A percentile compares a stretch with the other conserved stretches of the same genome.
phyloP scores from a whole-genome alignment of 805 yeast species.

The Cephaloascus fragrans region DNA sequence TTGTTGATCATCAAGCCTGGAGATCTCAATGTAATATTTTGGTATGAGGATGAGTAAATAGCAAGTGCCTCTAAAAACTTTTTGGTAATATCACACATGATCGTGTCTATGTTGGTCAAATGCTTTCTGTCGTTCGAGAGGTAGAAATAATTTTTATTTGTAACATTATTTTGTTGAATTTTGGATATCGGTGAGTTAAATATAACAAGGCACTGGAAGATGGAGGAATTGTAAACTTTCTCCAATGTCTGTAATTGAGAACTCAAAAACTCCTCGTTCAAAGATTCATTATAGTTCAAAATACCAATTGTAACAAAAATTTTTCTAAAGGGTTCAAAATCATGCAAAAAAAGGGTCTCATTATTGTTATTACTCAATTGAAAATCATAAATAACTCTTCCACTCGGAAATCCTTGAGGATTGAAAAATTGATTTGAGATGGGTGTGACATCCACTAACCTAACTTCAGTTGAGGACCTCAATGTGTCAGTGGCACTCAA shows the following conservation, averaged over 20 bases:
- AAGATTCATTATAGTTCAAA: slow-evolving; percentile 16
- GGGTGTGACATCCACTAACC: slow-evolving; percentile 70
- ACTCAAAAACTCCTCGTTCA: slow-evolving; percentile 12
- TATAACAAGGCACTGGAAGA: slow-evolving; percentile 43
- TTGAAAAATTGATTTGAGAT: slow-evolving; percentile 46
- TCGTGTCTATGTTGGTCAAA: slow-evolving; percentile 40
- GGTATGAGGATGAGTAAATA: slow-evolving; percentile 60
- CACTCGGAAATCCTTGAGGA: slow-evolving; percentile 80
- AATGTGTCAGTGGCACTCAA: slow-evolving; percentile 26
- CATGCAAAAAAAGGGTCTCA: slow-evolving; percentile 64
- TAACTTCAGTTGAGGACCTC: slow-evolving; percentile 45
- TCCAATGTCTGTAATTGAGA: slow-evolving; percentile 28
- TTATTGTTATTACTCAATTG: slow-evolving; percentile 34
- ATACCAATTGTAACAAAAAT: slow-evolving; percentile 51
- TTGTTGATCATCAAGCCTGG: slow-evolving; percentile 59
- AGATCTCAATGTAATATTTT: slow-evolving; percentile 73
- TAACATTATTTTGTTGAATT: slow-evolving; percentile 6
- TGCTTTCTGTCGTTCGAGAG: slow-evolving; percentile 9
- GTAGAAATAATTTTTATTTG: slow-evolving; percentile 1
- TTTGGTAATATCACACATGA: slow-evolving; percentile 63
- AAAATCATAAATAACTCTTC: slow-evolving; percentile 56
- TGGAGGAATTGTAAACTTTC: slow-evolving; percentile 37
- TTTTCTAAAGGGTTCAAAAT: slow-evolving; percentile 84
- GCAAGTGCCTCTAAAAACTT: slow-evolving; percentile 57
- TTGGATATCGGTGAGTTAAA: slow-evolving; percentile 34